Conservation (phyloP, 2,329 filamentous ascomycete species). For the Aspergillus aculeatinus region DNA sequence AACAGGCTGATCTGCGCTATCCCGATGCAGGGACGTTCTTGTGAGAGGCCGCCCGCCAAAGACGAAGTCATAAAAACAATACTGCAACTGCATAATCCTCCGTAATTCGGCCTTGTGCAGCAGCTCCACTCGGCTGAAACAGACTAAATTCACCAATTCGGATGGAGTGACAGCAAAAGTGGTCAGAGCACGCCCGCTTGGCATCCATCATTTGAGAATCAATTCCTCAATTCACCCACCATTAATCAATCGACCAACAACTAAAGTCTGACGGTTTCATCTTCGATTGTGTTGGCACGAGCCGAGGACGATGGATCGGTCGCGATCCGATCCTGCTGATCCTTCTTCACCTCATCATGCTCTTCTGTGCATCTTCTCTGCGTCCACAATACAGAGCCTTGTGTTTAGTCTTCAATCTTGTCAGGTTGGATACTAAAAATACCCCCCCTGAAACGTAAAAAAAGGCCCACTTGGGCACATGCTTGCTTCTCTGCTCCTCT, state of each 20-base stretch:
- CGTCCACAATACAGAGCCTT: too few species aligned
- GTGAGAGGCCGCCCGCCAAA: conserved; percentile 5
- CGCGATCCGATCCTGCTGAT: not conserved
- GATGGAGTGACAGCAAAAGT: not conserved
- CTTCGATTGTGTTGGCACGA: not conserved
- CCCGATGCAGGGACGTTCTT: conserved; percentile 58
- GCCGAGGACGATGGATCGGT: not conserved
- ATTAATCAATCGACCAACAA: not conserved
- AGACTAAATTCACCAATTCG: not conserved
- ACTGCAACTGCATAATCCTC: not conserved
- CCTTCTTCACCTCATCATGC: not conserved
- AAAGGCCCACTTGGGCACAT: conserved; percentile 3
- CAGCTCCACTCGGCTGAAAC: not conserved
- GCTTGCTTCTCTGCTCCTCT: conserved; percentile 3
- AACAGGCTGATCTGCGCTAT: conserved; percentile 85
- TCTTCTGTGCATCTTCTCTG: not conserved
- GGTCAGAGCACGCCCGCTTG: not conserved
- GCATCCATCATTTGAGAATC: not conserved
- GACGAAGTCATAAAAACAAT: not conserved
- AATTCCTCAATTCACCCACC: not conserved
- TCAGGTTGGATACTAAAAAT: conserved; percentile 1
- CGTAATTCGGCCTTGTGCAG: not conserved
- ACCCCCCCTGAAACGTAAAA: conserved; percentile 3
- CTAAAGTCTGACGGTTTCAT: not conserved
- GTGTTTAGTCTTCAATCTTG: not conserved